Evolutionary conservation across 495 filamentous ascomycete species (phyloP), one percentile per base, ranked within the genome.

Genomic region (Hyaloscypha variabilis): DNA sequence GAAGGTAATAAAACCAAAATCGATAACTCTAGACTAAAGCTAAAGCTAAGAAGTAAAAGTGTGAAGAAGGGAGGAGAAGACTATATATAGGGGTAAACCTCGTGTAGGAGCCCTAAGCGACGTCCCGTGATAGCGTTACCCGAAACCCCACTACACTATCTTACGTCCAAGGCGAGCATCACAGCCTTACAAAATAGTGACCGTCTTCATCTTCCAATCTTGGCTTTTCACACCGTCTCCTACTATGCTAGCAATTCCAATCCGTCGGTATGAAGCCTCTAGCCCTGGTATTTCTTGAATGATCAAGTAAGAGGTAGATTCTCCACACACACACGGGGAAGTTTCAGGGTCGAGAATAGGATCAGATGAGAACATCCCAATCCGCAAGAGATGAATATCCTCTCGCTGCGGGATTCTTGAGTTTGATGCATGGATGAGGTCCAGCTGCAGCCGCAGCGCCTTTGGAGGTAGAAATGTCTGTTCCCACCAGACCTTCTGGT

Each of bases 211-310:
- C 17, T 63, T 28, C 60, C 60, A 63, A n/a, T 50, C 50, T 34
- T 34, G 60, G 26, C 46, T 34, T 36, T 55, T 50, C 50, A 53
- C 51, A 14, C 21, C 34, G 39, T 11, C 39, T 10, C 39, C 19
- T 24, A 28, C 50, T 14, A 63, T 63, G 14, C 31, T 50, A 13
- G 60, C 60, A 26, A 55, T 63, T 2, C 60, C 60, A 54, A 63
- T 63, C 3, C 60, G 46, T 24, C 21, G 30, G 26, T 63, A 63
- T 55, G 46, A 24, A 54, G 19, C 49, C 19, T 28, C 29, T 10
- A 17, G 1, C 11, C 25, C 25, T 29, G 59, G 49, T 30, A 23
- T n/a, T 52, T 62, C 59, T 23, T 51, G 28, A 11, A 62, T 21
- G 31, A 60, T 13, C 17, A 31, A 6, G 26, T 24, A 60, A 6